A percentile compares a stretch with the other conserved stretches of the same genome.
phyloP scores from a whole-genome alignment of 1,139 yeast species.

The Yamadazyma sp. region DNA sequence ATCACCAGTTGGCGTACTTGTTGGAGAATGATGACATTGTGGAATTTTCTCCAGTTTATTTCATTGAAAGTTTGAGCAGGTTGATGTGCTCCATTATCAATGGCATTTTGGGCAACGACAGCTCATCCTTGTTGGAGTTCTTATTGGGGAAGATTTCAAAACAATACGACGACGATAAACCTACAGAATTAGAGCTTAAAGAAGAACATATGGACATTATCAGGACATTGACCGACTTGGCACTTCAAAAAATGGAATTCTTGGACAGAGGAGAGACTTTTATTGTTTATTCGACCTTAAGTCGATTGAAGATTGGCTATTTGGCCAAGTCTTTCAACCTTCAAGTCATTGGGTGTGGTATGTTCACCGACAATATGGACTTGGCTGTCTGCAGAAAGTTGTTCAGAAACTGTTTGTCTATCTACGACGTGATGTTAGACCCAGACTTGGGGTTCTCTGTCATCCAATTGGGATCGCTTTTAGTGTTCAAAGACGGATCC shows the following conservation, averaged over 20 bases:
- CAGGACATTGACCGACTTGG: constrained; percentile 31
- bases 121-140: constrained; percentile 29
- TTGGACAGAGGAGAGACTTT: constrained; percentile 48
- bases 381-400: constrained; percentile 31
- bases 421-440: constrained; percentile 45
- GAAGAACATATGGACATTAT: constrained; percentile 29
- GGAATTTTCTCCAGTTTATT: constrained; percentile 44
- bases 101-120: constrained; percentile 26
- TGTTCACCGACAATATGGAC: constrained; percentile 40
- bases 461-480: constrained; percentile 55
- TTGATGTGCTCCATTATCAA: constrained; percentile 36
- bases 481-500: constrained; percentile 47
- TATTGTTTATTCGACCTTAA: constrained; percentile 42
- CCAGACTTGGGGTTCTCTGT: constrained; percentile 48
- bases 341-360: constrained; percentile 46
- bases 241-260: constrained; percentile 40
- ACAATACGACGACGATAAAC: constrained; percentile 18
- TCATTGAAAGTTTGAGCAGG: constrained; percentile 43
- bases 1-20: constrained; percentile 23
- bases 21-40: constrained; percentile 31
- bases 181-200: constrained; percentile 22
- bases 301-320: constrained; percentile 41
- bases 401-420: constrained; percentile 40
- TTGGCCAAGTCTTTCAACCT: constrained; percentile 39
- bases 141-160: constrained; percentile 27